phyloP scores from a whole-genome alignment of 73 alveolate genomes.

The Blepharisma stoltei region DNA sequence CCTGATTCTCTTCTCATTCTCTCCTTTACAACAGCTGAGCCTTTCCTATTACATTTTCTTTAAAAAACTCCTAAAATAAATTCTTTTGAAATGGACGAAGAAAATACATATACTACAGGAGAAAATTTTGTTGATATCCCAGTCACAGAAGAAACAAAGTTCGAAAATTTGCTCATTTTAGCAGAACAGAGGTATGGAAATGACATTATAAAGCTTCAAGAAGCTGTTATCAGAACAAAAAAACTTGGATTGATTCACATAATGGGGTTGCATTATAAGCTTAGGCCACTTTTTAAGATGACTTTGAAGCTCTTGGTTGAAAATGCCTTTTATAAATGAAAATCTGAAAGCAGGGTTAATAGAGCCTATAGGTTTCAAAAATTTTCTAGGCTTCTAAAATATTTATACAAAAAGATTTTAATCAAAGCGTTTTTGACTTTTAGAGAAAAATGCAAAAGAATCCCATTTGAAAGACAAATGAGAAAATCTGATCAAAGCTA shows the following conservation, averaged over 20 bases:
- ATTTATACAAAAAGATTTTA: neutral
- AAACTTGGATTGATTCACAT: slow-evolving; percentile 4
- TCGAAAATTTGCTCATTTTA: neutral
- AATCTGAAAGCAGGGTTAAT: neutral
- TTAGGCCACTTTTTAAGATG: neutral
- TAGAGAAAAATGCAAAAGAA: neutral
- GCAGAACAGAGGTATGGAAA: slow-evolving; percentile 12
- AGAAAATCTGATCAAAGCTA: neutral
- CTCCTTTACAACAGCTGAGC: no score
- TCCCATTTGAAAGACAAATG: neutral
- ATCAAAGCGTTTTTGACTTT: neutral
- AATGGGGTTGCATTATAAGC: neutral
- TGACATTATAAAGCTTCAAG: slow-evolving; percentile 19
- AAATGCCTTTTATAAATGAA: slow-evolving; percentile 8
- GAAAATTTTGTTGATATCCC: no score
- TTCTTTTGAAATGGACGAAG: no score
- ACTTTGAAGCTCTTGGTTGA: neutral
- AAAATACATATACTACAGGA: no score
- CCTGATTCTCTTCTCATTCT: no score
- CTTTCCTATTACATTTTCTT: no score
- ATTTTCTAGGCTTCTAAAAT: neutral
- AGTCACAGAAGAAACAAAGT: neutral
- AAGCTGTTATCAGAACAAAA: neutral
- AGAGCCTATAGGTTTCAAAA: neutral
- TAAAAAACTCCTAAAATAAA: no score